Percentiles rank a stretch among this genome's conserved stretches.
These are phyloP conservation scores for Apiospora malaysiana DNA, from an alignment of 2,329 filamentous ascomycete genomes.

Conservation along the genomic window DNA sequence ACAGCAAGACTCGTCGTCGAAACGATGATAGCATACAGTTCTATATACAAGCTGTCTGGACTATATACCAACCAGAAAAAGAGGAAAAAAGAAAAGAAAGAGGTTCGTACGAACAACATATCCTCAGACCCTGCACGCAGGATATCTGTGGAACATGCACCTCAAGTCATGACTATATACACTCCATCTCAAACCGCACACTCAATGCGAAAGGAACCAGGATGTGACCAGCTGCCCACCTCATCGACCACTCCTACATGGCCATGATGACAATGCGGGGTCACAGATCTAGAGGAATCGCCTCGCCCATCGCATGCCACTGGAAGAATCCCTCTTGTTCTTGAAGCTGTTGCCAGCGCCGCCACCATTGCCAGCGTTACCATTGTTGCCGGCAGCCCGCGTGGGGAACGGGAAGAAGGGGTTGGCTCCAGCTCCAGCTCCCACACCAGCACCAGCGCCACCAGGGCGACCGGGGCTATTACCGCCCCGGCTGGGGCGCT, in stretches of 20 bases:
- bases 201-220: background rate
- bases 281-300: background rate
- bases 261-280: background rate
- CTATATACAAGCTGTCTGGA: background rate
- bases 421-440: background rate
- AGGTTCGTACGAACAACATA: background rate
- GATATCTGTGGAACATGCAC: background rate
- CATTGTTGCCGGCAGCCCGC: background rate
- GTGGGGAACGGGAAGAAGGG: slow-evolving; percentile 1
- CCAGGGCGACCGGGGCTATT: background rate
- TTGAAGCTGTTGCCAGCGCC: too few species aligned
- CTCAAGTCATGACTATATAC: background rate
- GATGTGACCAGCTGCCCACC: background rate
- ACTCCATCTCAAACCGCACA: background rate
- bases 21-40: background rate
- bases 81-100: background rate
- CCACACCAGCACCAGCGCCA: background rate
- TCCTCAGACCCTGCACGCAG: background rate
- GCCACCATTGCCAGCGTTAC: too few species aligned
- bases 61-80: background rate
- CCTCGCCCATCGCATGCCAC: background rate
- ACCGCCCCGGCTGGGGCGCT: background rate
- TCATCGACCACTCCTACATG: background rate
- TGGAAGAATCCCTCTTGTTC: background rate
- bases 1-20: background rate